These are phyloP conservation scores for Lomentospora prolificans DNA, from an alignment of 2,329 filamentous ascomycete genomes.

Conservation along the genomic window DNA sequence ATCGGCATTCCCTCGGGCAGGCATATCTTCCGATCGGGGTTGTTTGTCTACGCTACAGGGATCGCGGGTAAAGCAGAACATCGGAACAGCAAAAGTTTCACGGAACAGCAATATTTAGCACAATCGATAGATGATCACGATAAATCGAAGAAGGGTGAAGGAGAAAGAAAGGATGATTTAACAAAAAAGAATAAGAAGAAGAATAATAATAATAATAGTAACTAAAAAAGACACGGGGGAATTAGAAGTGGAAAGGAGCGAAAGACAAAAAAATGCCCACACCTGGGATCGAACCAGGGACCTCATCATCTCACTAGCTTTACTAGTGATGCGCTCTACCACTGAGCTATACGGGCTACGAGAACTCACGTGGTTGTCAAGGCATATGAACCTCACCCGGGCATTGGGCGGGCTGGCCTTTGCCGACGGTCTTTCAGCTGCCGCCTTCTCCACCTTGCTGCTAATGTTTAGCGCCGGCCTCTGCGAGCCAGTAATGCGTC, in stretches of 20 bases:
- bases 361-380: background rate
- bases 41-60: background rate
- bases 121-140: background rate
- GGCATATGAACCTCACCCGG: background rate
- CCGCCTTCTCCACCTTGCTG: too few species aligned
- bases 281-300: conserved; percentile 1
- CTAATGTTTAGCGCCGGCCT: too few species aligned
- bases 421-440: too few species aligned
- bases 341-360: background rate
- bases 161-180: background rate
- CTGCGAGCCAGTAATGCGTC: too few species aligned
- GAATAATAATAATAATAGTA: background rate
- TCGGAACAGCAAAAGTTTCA: background rate
- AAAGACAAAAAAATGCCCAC: background rate
- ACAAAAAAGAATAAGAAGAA: background rate
- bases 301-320: background rate
- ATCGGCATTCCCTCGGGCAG: background rate
- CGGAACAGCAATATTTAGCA: background rate
- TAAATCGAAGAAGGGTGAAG: background rate
- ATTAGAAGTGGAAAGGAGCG: background rate
- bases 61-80: background rate
- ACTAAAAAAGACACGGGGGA: background rate
- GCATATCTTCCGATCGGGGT: background rate
- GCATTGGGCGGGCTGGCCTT: background rate
- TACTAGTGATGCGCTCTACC: conserved; percentile 3